Conservation (phyloP, 768 basidiomycete species). For the Fibroporia radiculosa region DNA sequence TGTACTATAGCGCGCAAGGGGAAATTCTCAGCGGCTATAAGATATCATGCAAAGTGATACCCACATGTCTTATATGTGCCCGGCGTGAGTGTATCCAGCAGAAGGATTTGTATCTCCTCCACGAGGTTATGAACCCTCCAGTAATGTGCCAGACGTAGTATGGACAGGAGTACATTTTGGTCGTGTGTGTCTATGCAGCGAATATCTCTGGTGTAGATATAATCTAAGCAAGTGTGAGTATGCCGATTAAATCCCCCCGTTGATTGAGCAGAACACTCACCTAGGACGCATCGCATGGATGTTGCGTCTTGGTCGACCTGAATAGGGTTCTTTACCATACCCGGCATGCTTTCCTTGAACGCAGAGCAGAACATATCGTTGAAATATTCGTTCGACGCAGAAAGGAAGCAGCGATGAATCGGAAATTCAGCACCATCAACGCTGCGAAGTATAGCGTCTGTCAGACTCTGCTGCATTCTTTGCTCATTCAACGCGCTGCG, state of each 20-base stretch:
- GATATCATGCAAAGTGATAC: constrained; percentile 5
- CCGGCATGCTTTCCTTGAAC: constrained; percentile 18
- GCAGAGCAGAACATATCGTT: constrained; percentile 21
- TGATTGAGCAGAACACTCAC: constrained; percentile 18
- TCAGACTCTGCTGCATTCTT: constrained; percentile 24
- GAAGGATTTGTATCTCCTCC: constrained; percentile 21
- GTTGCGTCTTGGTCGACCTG: constrained; percentile 3
- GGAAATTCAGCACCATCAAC: constrained; percentile 19
- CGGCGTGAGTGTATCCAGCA: constrained; percentile 21
- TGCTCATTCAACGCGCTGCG: constrained; percentile 27
- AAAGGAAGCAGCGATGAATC: constrained; percentile 35
- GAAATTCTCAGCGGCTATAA: no score
- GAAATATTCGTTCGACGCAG: constrained; percentile 27
- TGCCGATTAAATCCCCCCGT: no score
- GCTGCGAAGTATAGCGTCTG: constrained; percentile 30
- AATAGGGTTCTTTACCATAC: constrained; percentile 9
- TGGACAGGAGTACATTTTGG: constrained; percentile 18
- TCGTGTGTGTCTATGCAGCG: constrained; percentile 5
- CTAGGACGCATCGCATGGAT: constrained; percentile 23
- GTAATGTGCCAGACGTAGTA: constrained; percentile 15
- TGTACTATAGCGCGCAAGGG: no score
- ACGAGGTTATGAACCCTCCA: constrained; percentile 15
- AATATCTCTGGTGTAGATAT: constrained; percentile 23
- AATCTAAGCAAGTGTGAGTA: constrained; percentile 24
- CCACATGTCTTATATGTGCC: constrained; percentile 23